Conservation (phyloP, 768 basidiomycete species). For the Amanita rimosa region DNA sequence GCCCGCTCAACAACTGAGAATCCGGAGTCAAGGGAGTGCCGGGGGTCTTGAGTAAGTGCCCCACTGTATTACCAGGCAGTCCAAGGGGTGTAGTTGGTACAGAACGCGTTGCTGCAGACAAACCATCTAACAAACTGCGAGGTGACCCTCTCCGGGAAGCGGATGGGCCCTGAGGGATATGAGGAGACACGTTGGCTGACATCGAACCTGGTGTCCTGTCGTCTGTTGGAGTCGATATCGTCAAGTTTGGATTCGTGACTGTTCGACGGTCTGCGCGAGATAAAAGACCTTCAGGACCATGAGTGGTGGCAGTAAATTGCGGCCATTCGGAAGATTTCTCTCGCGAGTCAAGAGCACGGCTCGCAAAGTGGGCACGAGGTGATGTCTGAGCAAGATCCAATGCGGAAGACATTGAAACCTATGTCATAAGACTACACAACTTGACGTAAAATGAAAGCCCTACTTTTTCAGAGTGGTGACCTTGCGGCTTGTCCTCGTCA, state of each 20-base stretch:
- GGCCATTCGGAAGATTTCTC: constrained; percentile 91
- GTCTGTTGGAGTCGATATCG: constrained; percentile 43
- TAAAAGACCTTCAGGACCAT: constrained; percentile 46
- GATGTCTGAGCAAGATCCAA: constrained; percentile 86
- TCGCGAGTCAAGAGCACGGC: constrained; percentile 42
- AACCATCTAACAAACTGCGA: constrained; percentile 46
- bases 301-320: constrained; percentile 60
- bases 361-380: constrained; percentile 46
- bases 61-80: constrained; percentile 29
- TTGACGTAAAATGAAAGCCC: constrained; percentile 9
- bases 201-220: constrained; percentile 38
- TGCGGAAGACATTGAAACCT: constrained; percentile 85
- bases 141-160: constrained; percentile 74
- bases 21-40: constrained; percentile 60
- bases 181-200: constrained; percentile 55
- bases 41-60: constrained; percentile 52
- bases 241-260: constrained; percentile 66
- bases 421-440: constrained; percentile 1
- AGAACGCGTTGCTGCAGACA: constrained; percentile 58
- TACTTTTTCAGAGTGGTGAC: constrained; percentile 57
- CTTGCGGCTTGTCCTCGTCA: constrained; percentile 79
- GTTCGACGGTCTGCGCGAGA: constrained; percentile 54
- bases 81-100: constrained; percentile 76
- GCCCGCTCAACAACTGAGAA: constrained; percentile 47
- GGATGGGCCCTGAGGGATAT: constrained; percentile 43